Base-by-base conservation (phyloP, 2,329 filamentous ascomycete genomes). In the Penicillium sp. region DNA sequence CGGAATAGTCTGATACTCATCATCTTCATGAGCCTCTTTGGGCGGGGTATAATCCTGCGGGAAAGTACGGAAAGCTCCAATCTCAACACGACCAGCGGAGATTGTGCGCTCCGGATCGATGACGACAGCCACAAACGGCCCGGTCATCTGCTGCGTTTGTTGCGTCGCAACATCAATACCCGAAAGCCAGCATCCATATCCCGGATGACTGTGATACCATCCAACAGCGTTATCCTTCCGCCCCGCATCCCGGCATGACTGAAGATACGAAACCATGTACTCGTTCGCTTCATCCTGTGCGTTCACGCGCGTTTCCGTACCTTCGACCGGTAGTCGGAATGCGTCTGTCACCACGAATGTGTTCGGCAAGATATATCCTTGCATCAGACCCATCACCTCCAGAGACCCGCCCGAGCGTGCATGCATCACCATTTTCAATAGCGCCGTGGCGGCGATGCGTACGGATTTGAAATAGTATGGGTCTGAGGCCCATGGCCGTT, bases 341-440 rank as follows among this genome's bases (percentile, higher is more conserved):
- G 92, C 90, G 68, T 99, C 94, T 1, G 92, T 97, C 48, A 99
- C 88, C 60, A 99, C 84, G 65, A 99, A 89, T 5, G 75, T 85
- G 64, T 95, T 87, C 38, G 86, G 85, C 59, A 90, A 83, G 44
- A 96, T 87, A 72, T 95, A 96, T 56, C 94, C 94, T 69, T 95
- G 89, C 94, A 99, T 99, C 63, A 99, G 74, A 51, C 94, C 94
- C 94, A 99, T 99, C 64, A 99, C 83, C 77, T 99, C 94, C 60
- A 97, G 82, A 25, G 84, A 85, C 51, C 94, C 92, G 59, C 94
- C 94, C 0, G 90, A 92, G n/a, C 94, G 89, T 9, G 94, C 94
- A 71, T 99, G 94, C 89, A 96, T 97, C 58, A 95, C 90, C 94
- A 99, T 99, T 77, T 99, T 99, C 63, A 97, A 83, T 53, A 99